Base-by-base conservation (phyloP, 2,329 filamentous ascomycete genomes). In the Trichoderma atrobrunneum region DNA sequence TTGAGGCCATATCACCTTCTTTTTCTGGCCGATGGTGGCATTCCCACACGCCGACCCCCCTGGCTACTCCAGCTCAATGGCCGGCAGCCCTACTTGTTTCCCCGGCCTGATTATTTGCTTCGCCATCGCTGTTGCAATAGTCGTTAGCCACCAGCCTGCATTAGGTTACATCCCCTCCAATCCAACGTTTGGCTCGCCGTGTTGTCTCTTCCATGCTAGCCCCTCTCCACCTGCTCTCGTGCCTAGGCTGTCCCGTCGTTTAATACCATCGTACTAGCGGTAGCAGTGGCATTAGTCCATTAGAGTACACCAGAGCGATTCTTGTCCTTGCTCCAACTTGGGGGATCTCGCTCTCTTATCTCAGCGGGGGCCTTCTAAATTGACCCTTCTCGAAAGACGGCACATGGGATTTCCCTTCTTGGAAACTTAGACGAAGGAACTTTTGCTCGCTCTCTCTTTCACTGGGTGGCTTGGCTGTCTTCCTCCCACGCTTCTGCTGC, bases 381-480 rank as follows among this genome's bases (percentile, higher is more conserved):
- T 26, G 63, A 67, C 57, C 64, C 54, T 70, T 59, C 65, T 64
- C 39, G 64, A 70, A 65, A 76, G 75, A 77, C 74, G 74, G 75
- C 72, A 78, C 76, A 63, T 77, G 78, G 78, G 76, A 79, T 76
- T 80, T 81, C 80, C 81, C 75, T 78, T 78, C 76, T 76, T 69
- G 79, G 79, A 76, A 80, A 79, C 65, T 76, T 81, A 79, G 77
- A 78, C 80, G 77, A 82, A 74, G 81, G 80, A 80, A 82, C 81
- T 82, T 82, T 82, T 82, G 81, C 80, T 79, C 77, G 77, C 77
- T 76, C 75, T 77, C 79, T 77, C 77, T 77, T 60, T 75, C 78
- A 75, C 66, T 69, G 67, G 76, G 78, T 78, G 77, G 77, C 80
- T 81, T 81, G 80, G 77, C 78, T 77, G n/a, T 26, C 26, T 57